Evolutionary conservation across 192 early-diverging fungal species (phyloP), one percentile per base, ranked within the genome.

Genomic region (Phycomyces blakesleeanus): DNA sequence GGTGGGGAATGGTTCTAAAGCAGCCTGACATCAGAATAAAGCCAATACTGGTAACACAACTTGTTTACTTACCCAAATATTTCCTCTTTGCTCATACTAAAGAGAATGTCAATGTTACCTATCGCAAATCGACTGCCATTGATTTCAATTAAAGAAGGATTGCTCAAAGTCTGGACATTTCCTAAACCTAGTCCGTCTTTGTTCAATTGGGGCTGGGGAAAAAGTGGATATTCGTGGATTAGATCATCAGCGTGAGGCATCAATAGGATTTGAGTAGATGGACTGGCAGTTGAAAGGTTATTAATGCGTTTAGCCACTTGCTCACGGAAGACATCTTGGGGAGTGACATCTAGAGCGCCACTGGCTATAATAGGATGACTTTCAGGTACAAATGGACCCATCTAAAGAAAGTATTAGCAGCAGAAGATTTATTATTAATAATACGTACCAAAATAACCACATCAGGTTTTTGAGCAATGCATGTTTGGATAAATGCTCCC

Each of bases 71-170:
- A 72, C 40, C 85, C 77, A 34, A 76, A 70, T 27, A 87, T 74
- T 59, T 94, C 93, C 55, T 91, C 84, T 16, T 73, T 77, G 51
- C 79, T 76, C 5, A 98, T 59, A 44, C 89, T 86, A 55, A 85
- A 81, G 54, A 98, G 69, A 24, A 84, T 72, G 71, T 98, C 95
- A 21, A 84, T 76, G 6, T 84, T 93, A 52, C 83, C 85, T 25
- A 93, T 71, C 0, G 87, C 91, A 78, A 97, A 76, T 12, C 83
- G 75, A 29, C 91, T 76, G 61, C 94, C 94, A 71, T 98, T 96
- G 66, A 97, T 78, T 0, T 72, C 72, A 40, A 97, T 83, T 64
- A 90, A 88, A 3, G 84, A 84, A 10, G 97, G 97, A 71, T 98
- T 98, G 51, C 62, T 66, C 21, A 61, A 25, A 16, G 51, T 22